Percentiles rank a stretch among this genome's conserved stretches.
Evolutionary conservation across 1,284 basidiomycete species (phyloP).

Genomic region (Puccinia hordei): DNA sequence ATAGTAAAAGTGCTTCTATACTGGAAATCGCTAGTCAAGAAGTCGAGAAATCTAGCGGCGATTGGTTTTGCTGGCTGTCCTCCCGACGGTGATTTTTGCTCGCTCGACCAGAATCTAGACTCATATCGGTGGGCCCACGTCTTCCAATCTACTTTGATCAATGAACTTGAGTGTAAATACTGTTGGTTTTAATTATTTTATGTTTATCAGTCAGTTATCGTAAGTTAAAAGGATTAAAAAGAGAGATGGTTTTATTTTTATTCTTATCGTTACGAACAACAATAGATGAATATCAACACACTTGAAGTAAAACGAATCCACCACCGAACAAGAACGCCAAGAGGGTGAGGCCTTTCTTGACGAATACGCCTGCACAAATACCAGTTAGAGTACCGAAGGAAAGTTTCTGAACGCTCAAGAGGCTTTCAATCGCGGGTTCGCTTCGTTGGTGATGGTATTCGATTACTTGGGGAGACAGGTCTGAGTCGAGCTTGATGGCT

Average conservation of each 20-base stretch:
- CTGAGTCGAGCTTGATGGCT: not conserved
- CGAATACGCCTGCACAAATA: constrained; percentile 43
- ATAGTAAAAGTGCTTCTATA: constrained; percentile 32
- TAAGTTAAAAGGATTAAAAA: no score
- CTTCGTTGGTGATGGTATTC: not conserved
- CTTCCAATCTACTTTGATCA: constrained; percentile 43
- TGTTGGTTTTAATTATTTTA: not conserved
- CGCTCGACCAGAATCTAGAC: not conserved
- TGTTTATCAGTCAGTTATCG: not conserved
- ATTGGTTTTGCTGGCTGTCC: not conserved
- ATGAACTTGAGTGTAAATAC: constrained; percentile 39
- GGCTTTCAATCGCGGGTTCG: not conserved
- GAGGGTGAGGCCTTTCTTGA: constrained; percentile 40
- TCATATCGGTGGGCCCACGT: constrained; percentile 23
- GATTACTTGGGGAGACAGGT: not conserved
- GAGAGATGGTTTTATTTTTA: no score
- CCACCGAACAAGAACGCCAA: constrained; percentile 38
- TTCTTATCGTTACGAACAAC: not conserved
- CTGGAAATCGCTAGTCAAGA: constrained; percentile 43
- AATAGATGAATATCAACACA: constrained; percentile 12
- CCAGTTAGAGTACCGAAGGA: constrained; percentile 43
- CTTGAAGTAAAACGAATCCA: constrained; percentile 46
- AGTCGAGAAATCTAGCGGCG: constrained; percentile 25
- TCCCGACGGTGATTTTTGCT: not conserved
- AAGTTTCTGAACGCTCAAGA: constrained; percentile 42